Conservation (phyloP, 345 rosid species). For the Hibiscus syriacus region DNA sequence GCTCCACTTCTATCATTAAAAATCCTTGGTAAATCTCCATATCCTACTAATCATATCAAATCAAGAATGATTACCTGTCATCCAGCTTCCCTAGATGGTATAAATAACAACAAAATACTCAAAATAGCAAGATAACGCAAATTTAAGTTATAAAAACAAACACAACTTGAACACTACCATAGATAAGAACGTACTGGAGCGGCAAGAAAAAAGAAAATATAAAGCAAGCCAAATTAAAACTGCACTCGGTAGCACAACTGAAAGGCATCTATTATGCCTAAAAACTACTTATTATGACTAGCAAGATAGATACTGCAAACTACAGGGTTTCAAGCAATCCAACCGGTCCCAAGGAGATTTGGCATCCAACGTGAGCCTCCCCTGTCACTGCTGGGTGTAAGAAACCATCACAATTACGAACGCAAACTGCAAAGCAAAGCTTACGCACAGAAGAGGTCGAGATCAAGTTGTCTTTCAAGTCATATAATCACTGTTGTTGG, state of each 20-base stretch:
- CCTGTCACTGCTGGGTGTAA: constrained; percentile 17
- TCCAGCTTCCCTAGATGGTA: constrained; percentile 11
- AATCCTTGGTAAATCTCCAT: constrained; percentile 25
- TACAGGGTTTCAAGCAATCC: constrained; percentile 62
- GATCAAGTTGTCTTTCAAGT: constrained; percentile 16
- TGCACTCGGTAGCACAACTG: constrained; percentile 55
- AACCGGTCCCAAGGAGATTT: constrained; percentile 47
- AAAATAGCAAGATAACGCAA: constrained; percentile 19
- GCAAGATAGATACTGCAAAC: constrained; percentile 53
- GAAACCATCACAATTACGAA: constrained; percentile 19
- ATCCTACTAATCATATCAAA: constrained; percentile 26
- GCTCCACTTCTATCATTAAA: constrained; percentile 32
- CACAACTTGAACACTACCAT: constrained; percentile 44
- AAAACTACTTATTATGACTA: constrained; percentile 62
- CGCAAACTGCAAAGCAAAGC: constrained; percentile 19
- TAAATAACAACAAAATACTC: constrained; percentile 9
- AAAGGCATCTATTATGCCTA: constrained; percentile 47
- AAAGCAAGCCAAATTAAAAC: constrained; percentile 59
- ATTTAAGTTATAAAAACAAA: constrained; percentile 21
- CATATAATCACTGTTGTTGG: constrained; percentile 55
- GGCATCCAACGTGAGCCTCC: constrained; percentile 33
- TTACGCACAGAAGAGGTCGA: constrained; percentile 13
- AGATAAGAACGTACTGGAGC: constrained; percentile 33
- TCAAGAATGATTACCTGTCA: constrained; percentile 22
- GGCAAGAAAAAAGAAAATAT: constrained; percentile 42